phyloP scores from a whole-genome alignment of 768 basidiomycete species.

The Infundibulicybe gibba region DNA sequence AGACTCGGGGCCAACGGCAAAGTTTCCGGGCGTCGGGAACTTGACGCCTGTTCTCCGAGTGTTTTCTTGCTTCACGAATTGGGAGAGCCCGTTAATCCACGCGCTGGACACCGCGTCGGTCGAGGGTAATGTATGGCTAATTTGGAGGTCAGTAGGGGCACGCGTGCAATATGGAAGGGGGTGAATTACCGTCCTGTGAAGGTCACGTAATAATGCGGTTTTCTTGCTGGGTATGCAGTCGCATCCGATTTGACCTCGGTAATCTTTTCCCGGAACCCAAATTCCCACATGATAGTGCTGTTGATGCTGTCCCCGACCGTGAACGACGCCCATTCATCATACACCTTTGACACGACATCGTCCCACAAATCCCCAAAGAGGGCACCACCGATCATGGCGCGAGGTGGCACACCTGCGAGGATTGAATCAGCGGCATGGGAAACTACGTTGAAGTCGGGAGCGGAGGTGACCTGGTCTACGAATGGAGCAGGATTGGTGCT shows the following conservation, averaged over 20 bases:
- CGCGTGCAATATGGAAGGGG: not conserved
- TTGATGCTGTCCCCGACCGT: slow-evolving; percentile 11
- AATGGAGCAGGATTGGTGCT: slow-evolving; percentile 7
- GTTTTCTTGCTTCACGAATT: slow-evolving; percentile 4
- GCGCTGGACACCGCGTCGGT: slow-evolving; percentile 2
- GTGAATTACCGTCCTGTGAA: slow-evolving; percentile 6
- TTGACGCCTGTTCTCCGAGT: slow-evolving; percentile 8
- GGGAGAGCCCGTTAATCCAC: not conserved
- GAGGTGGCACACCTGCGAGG: slow-evolving; percentile 10
- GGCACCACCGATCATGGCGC: slow-evolving; percentile 10
- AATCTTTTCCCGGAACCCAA: slow-evolving; percentile 11
- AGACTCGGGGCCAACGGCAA: slow-evolving; percentile 16
- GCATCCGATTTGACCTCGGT: slow-evolving; percentile 2
- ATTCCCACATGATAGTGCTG: slow-evolving; percentile 11
- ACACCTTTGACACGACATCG: slow-evolving; percentile 11
- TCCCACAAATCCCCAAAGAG: slow-evolving; percentile 15
- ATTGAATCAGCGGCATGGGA: slow-evolving; percentile 12
- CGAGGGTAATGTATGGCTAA: not conserved
- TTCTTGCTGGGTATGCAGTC: slow-evolving; percentile 6
- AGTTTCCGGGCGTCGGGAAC: slow-evolving; percentile 8
- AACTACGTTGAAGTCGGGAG: slow-evolving; percentile 9
- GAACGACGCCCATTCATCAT: slow-evolving; percentile 12
- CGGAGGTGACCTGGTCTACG: slow-evolving; percentile 4
- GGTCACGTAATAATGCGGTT: slow-evolving; percentile 5
- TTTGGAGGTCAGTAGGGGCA: not conserved